Evolutionary conservation across 345 rosid genomes (phyloP).

Genomic region (Linum lewisii): DNA sequence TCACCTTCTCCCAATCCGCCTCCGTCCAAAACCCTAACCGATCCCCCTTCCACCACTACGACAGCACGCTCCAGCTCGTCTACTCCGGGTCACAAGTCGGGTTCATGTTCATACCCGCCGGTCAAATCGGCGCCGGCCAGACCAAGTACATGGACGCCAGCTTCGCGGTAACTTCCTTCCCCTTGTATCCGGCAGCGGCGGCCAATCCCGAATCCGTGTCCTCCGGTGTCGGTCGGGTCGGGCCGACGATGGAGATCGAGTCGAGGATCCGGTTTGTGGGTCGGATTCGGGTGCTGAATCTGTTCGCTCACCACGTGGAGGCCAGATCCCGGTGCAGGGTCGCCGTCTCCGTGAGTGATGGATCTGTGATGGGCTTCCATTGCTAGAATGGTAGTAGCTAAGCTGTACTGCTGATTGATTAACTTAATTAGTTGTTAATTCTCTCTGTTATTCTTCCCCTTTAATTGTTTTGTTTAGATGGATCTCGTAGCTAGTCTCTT

Average conservation of each 20-base stretch:
- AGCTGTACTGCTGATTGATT: no score
- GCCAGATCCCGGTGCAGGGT: constrained; percentile 61
- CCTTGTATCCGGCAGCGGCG: constrained; percentile 24
- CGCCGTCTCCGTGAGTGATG: constrained; percentile 59
- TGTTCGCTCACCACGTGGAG: constrained; percentile 73
- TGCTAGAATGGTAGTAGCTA: constrained; percentile 38
- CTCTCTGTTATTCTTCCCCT: no score
- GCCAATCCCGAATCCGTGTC: constrained; percentile 8
- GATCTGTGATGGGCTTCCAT: constrained; percentile 80
- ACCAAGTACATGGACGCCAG: constrained; percentile 91
- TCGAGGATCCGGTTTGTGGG: constrained; percentile 47
- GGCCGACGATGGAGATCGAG: constrained; percentile 83
- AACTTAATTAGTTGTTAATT: no score
- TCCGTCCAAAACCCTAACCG: constrained; percentile 77
- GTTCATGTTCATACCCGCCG: constrained; percentile 98
- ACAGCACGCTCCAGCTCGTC: constrained; percentile 81
- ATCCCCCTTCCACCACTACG: constrained; percentile 84
- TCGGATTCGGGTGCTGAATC: constrained; percentile 69
- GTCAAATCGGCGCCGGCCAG: constrained; percentile 64
- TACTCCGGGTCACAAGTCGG: constrained; percentile 85
- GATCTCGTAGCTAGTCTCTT: no score
- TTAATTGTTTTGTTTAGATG: no score
- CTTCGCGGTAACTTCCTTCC: constrained; percentile 77
- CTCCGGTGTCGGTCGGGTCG: constrained; percentile 28
- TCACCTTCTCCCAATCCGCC: constrained; percentile 84